Evolutionary conservation across 176 grass and related monocot species (phyloP).

Genomic region (Triticum aestivum): DNA sequence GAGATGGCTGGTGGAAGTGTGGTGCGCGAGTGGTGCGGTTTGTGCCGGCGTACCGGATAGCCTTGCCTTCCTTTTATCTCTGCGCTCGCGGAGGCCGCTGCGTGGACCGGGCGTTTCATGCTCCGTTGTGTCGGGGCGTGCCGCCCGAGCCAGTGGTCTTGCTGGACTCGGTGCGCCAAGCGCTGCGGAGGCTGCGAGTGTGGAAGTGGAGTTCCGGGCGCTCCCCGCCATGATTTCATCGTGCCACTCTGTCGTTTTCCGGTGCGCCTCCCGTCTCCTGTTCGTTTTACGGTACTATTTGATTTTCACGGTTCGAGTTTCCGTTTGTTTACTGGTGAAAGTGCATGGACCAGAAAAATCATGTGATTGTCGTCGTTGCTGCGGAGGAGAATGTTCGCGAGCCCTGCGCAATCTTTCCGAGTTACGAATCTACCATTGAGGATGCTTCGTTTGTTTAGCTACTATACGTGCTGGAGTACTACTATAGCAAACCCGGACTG

Average conservation of each 20-base stretch:
- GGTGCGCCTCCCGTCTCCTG: neutral
- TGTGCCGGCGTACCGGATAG: conserved; percentile 32
- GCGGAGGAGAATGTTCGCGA: neutral
- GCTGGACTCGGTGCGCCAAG: neutral
- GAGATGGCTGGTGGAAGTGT: neutral
- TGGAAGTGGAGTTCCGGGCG: conserved; percentile 19
- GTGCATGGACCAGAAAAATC: neutral
- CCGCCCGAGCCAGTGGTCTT: neutral
- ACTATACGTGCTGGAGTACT: too few relatives aligned
- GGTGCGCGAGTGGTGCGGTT: neutral
- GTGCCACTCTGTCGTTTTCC: conserved; percentile 31
- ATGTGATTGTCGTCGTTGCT: neutral
- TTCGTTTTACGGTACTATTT: neutral
- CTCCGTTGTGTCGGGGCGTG: neutral
- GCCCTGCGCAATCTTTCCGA: too few relatives aligned
- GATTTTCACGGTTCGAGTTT: neutral
- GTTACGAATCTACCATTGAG: too few relatives aligned
- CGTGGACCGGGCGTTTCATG: neutral
- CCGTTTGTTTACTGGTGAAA: too few relatives aligned
- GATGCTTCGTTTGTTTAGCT: too few relatives aligned
- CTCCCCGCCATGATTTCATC: conserved; percentile 37
- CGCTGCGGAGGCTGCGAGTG: neutral
- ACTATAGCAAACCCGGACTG: neutral
- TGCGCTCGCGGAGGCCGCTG: neutral
- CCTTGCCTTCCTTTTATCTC: conserved; percentile 32